Evolutionary conservation across 306 rosid species (phyloP).

Genomic region (Cyclanthera cordifolia): DNA sequence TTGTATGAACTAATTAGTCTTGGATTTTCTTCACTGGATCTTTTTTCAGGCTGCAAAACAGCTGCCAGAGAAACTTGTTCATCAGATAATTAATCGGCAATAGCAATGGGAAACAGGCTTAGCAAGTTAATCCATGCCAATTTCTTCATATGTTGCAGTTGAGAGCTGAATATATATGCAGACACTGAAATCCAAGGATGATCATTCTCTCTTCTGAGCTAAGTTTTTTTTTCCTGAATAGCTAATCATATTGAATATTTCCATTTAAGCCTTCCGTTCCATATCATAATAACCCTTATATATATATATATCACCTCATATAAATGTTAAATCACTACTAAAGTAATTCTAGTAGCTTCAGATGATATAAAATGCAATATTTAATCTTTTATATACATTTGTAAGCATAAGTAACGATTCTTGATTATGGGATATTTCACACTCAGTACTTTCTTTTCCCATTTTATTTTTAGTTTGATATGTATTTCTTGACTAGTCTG

Average conservation of each 20-base stretch:
- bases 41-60: constrained; percentile 57
- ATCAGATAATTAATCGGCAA: constrained; percentile 26
- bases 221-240: neutral
- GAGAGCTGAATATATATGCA: neutral
- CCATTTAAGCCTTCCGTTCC: neutral
- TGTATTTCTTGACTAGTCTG: too few relatives aligned
- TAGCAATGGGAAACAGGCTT: neutral
- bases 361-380: neutral
- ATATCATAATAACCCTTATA: neutral
- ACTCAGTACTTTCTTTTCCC: too few relatives aligned
- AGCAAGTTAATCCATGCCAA: constrained; percentile 20
- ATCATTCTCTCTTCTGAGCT: neutral
- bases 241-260: neutral
- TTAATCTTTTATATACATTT: neutral
- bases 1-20: neutral
- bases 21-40: constrained; percentile 11
- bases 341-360: neutral
- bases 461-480: too few relatives aligned
- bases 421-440: neutral
- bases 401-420: neutral
- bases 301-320: neutral
- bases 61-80: constrained; percentile 72
- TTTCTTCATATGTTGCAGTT: neutral
- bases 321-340: neutral
- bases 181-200: neutral